phyloP scores from a whole-genome alignment of 495 filamentous ascomycete species.

The Aspergillus coremiiformis region DNA sequence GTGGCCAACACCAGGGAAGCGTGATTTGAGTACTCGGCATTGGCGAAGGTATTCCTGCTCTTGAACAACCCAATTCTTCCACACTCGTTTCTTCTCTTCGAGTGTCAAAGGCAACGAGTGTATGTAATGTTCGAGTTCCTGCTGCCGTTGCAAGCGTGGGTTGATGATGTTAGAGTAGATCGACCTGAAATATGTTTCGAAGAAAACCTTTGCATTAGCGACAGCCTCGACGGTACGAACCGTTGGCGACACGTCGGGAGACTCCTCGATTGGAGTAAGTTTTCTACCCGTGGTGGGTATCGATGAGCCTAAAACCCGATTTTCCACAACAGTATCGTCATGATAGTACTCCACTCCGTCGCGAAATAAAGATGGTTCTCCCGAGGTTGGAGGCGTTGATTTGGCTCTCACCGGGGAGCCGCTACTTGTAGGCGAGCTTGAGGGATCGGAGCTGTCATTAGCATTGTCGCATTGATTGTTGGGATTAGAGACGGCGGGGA shows the following conservation, averaged over 20 bases:
- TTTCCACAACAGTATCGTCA: background rate
- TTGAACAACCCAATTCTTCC: slow-evolving; percentile 51
- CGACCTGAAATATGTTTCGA: slow-evolving; percentile 75
- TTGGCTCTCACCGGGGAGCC: slow-evolving; percentile 23
- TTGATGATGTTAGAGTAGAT: slow-evolving; percentile 45
- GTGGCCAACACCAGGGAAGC: slow-evolving; percentile 33
- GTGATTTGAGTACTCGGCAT: slow-evolving; percentile 59
- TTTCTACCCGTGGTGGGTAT: slow-evolving; percentile 7
- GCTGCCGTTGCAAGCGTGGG: slow-evolving; percentile 58
- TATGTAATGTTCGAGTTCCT: slow-evolving; percentile 59
- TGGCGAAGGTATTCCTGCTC: slow-evolving; percentile 76
- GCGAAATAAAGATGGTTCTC: slow-evolving; percentile 20
- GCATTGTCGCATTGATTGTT: slow-evolving; percentile 23
- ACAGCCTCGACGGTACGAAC: slow-evolving; percentile 70
- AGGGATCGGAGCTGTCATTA: slow-evolving; percentile 35
- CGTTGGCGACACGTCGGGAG: slow-evolving; percentile 39
- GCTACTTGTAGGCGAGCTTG: slow-evolving; percentile 29
- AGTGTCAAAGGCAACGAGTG: slow-evolving; percentile 40
- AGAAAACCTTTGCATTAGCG: slow-evolving; percentile 73
- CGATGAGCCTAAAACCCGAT: slow-evolving; percentile 5
- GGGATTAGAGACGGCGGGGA: slow-evolving; percentile 7
- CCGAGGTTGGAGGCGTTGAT: slow-evolving; percentile 36
- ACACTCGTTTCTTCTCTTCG: slow-evolving; percentile 47
- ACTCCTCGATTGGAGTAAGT: slow-evolving; percentile 15
- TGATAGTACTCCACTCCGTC: slow-evolving; percentile 11